Evolutionary conservation across 2,329 filamentous ascomycete genomes (phyloP).

Genomic region (Onygena corvina): DNA sequence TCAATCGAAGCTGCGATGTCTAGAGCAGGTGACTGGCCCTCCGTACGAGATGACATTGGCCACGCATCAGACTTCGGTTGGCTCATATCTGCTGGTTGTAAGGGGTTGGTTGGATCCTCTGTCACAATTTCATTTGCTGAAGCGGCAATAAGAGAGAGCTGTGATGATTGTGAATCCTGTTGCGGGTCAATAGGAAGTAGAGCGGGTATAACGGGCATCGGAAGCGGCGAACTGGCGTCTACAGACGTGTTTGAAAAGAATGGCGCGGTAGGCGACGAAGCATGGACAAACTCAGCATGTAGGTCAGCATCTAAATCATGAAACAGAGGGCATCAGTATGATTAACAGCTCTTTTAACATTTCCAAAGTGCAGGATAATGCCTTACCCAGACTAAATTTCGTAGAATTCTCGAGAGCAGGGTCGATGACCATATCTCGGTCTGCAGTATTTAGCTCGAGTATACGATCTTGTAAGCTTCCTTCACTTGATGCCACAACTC

Average conservation of each 20-base stretch:
- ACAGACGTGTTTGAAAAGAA: constrained; percentile 6
- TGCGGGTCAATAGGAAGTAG: neutral
- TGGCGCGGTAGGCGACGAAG: constrained; percentile 3
- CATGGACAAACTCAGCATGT: constrained; percentile 4
- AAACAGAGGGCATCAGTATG: neutral
- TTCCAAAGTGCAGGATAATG: neutral
- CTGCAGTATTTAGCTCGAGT: constrained; percentile 17
- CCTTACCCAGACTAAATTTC: constrained; percentile 10
- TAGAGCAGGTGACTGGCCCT: constrained; percentile 19
- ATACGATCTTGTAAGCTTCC: constrained; percentile 32
- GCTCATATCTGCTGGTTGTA: constrained; percentile 24
- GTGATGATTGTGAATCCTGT: constrained; percentile 28
- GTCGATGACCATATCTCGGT: constrained; percentile 29
- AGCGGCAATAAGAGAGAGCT: constrained; percentile 36
- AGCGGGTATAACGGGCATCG: neutral
- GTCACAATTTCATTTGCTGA: constrained; percentile 37
- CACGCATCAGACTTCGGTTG: constrained; percentile 16
- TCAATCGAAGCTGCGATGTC: neutral
- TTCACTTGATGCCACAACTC: constrained; percentile 48
- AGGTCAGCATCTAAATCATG: neutral
- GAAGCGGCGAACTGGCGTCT: constrained; percentile 7
- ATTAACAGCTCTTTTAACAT: neutral
- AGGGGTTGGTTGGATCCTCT: constrained; percentile 22
- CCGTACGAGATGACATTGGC: neutral
- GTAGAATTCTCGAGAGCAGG: constrained; percentile 29